Conservation (phyloP, 2,329 filamentous ascomycete species). For the Xylariales sp. region DNA sequence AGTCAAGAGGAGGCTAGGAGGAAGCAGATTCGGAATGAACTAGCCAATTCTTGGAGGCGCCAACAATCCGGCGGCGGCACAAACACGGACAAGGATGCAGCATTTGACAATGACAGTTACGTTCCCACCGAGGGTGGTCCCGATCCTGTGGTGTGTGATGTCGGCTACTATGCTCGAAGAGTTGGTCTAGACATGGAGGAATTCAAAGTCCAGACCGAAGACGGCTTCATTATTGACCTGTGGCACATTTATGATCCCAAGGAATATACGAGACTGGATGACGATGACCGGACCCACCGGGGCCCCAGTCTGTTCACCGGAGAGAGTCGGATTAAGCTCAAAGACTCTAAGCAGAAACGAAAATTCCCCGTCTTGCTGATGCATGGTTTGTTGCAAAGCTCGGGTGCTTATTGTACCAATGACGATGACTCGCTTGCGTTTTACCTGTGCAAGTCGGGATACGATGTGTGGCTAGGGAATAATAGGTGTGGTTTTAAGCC, state of each 20-base stretch:
- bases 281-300: constrained; percentile 45
- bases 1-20: constrained; percentile 66
- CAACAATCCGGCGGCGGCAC: constrained; percentile 29
- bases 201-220: constrained; percentile 84
- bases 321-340: constrained; percentile 29
- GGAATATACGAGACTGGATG: constrained; percentile 55
- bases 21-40: constrained; percentile 48
- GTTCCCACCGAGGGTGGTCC: constrained; percentile 73
- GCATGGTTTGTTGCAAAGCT: constrained; percentile 82
- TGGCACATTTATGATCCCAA: constrained; percentile 87
- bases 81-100: constrained; percentile 37
- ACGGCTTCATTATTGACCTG: constrained; percentile 84
- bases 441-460: constrained; percentile 86
- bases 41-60: constrained; percentile 59
- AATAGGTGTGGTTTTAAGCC: constrained; percentile 85
- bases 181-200: constrained; percentile 84
- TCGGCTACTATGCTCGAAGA: constrained; percentile 79
- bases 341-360: constrained; percentile 36
- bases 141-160: constrained; percentile 74
- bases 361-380: constrained; percentile 84
- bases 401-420: constrained; percentile 84
- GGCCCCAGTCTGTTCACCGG: constrained; percentile 60
- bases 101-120: constrained; percentile 49
- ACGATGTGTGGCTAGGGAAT: constrained; percentile 94
- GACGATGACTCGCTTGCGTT: constrained; percentile 89